Conservation (phyloP, 345 rosid genomes). For the Sonneratia alba region DNA sequence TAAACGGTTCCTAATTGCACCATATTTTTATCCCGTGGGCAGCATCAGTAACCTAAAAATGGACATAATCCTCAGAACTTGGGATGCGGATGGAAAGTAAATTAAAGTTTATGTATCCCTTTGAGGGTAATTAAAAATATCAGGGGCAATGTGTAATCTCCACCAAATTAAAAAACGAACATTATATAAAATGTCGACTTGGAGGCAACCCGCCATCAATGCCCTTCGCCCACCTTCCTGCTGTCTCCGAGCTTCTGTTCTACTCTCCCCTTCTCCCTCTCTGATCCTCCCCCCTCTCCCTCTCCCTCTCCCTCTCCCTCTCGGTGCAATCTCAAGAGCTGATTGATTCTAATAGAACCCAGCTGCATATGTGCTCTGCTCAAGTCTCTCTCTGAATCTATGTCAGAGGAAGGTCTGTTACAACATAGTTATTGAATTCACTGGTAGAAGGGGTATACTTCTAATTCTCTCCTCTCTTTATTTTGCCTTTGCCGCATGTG, state of each 20-base stretch:
- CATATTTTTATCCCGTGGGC: no score
- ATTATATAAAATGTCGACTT: background rate
- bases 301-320: background rate
- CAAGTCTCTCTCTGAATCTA: background rate
- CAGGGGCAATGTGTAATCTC: background rate
- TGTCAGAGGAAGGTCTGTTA: background rate
- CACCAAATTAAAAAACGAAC: background rate
- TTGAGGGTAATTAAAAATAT: background rate
- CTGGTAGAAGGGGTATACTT: background rate
- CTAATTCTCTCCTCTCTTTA: background rate
- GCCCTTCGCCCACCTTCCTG: background rate
- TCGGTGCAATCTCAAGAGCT: background rate
- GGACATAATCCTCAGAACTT: conserved; percentile 12
- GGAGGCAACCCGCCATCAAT: conserved; percentile 12
- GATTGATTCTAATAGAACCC: background rate
- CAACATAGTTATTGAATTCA: background rate
- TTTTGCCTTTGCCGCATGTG: background rate
- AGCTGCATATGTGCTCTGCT: background rate
- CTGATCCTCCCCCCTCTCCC: background rate
- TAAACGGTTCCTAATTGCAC: no score
- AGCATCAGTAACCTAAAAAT: background rate
- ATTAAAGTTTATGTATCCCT: background rate
- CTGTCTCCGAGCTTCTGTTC: no score
- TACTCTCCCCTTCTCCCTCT: background rate
- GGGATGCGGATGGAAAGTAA: background rate